These are phyloP conservation scores for Suillus subaureus DNA, from an alignment of 768 basidiomycete species.

Conservation along the genomic window DNA sequence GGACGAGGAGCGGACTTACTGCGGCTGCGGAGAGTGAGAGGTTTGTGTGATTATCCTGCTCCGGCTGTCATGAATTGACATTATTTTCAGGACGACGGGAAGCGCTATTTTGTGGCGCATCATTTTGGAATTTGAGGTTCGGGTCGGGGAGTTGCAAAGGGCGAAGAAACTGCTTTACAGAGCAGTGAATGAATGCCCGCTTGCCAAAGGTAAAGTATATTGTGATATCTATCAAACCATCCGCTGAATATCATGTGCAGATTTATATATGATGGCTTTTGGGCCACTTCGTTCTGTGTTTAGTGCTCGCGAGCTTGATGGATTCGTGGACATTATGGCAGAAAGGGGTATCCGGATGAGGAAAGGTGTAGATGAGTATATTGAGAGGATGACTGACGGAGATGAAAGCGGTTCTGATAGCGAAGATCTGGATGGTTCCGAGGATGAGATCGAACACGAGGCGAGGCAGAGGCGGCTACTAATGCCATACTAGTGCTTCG, in stretches of 20 bases:
- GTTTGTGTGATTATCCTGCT: conserved; percentile 40
- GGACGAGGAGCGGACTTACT: conserved; percentile 64
- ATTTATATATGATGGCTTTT: conserved; percentile 79
- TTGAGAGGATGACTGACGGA: conserved; percentile 12
- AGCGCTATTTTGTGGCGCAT: conserved; percentile 74
- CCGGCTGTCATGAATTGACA: conserved; percentile 12
- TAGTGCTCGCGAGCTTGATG: conserved; percentile 56
- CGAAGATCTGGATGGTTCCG: conserved; percentile 29
- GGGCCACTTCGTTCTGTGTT: conserved; percentile 68
- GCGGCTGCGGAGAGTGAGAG: conserved; percentile 68
- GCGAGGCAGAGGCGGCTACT: conserved; percentile 61
- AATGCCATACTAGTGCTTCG: conserved; percentile 55
- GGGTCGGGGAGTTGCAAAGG: conserved; percentile 52
- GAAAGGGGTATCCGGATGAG: conserved; percentile 72
- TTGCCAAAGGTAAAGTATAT: conserved; percentile 63
- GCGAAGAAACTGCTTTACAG: conserved; percentile 78
- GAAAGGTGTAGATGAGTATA: conserved; percentile 54
- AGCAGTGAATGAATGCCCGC: conserved; percentile 73
- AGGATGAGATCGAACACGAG: conserved; percentile 61
- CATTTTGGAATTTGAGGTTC: conserved; percentile 79
- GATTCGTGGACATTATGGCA: conserved; percentile 72
- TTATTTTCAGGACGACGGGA: conserved; percentile 53
- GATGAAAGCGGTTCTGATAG: conserved; percentile 28
- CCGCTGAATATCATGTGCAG: conserved; percentile 39
- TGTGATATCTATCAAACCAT: conserved; percentile 12